Conservation (phyloP, 345 rosid species). For the Heritiera littoralis region DNA sequence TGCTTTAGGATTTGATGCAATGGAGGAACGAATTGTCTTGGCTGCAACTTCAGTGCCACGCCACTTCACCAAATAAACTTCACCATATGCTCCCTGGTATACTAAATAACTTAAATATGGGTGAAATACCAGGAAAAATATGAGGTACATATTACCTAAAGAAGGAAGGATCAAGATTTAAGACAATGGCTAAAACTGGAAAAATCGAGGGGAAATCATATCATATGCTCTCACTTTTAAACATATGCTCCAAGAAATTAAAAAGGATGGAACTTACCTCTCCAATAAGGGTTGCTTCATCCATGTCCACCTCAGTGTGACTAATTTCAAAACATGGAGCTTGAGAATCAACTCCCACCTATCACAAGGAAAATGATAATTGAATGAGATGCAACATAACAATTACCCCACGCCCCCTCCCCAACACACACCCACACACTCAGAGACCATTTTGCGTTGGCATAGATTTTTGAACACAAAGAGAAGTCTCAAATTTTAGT, state of each 20-base stretch:
- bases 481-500: neutral
- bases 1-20: slow-evolving; percentile 62
- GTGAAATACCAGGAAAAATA: slow-evolving; percentile 12
- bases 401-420: neutral
- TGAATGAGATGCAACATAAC: neutral
- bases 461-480: neutral
- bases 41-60: slow-evolving; percentile 70
- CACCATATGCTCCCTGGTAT: slow-evolving; percentile 61
- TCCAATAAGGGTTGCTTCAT: slow-evolving; percentile 50
- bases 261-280: slow-evolving; percentile 41
- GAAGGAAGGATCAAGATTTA: neutral
- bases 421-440: neutral
- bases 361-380: slow-evolving; percentile 25
- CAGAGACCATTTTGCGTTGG: neutral
- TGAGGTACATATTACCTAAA: neutral
- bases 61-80: slow-evolving; percentile 65
- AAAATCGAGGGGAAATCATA: neutral
- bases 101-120: slow-evolving; percentile 8
- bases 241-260: slow-evolving; percentile 19
- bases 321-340: slow-evolving; percentile 50
- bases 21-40: slow-evolving; percentile 65
- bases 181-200: neutral
- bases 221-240: neutral
- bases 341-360: slow-evolving; percentile 59
- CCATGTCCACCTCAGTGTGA: slow-evolving; percentile 46